Evolutionary conservation across 257 asterid species (phyloP).

Genomic region (Cordia subcordata): DNA sequence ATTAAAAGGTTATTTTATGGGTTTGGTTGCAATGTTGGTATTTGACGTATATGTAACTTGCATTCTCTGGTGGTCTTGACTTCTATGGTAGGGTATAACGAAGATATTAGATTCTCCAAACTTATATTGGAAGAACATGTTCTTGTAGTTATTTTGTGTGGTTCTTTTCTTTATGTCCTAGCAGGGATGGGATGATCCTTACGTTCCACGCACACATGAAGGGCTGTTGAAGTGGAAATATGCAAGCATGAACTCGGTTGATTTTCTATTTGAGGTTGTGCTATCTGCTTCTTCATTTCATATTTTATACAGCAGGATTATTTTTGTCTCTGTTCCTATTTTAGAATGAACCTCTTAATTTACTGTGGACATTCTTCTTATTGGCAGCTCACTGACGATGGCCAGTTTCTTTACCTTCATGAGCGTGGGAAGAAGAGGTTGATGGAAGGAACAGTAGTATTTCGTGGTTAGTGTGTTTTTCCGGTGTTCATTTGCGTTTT

Average conservation of each 20-base stretch:
- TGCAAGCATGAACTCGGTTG: conserved; percentile 94
- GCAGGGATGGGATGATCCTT: conserved; percentile 99
- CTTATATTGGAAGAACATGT: neutral
- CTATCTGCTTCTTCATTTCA: conserved; percentile 7
- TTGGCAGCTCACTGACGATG: conserved; percentile 59
- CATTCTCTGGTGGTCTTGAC: too few species aligned
- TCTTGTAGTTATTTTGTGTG: too few species aligned
- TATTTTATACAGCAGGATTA: conserved; percentile 2
- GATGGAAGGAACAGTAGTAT: conserved; percentile 77
- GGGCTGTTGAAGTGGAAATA: conserved; percentile 99
- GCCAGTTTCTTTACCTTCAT: conserved; percentile 56
- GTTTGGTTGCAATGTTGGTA: too few species aligned
- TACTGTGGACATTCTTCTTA: neutral
- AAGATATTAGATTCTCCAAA: neutral
- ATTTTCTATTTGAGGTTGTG: conserved; percentile 91
- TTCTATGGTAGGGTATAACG: too few species aligned
- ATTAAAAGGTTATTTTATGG: too few species aligned
- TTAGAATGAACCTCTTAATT: neutral
- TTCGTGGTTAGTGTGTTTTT: conserved; percentile 58
- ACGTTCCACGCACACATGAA: conserved; percentile 91
- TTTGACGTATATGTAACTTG: too few species aligned
- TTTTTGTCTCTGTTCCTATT: neutral
- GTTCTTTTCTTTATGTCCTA: neutral
- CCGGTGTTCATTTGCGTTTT: neutral
- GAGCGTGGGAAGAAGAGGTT: conserved; percentile 86